Evolutionary conservation across 2,329 filamentous ascomycete genomes (phyloP), one percentile per base, ranked within the genome.

Genomic region (Davidsoniella neocaledoniae): DNA sequence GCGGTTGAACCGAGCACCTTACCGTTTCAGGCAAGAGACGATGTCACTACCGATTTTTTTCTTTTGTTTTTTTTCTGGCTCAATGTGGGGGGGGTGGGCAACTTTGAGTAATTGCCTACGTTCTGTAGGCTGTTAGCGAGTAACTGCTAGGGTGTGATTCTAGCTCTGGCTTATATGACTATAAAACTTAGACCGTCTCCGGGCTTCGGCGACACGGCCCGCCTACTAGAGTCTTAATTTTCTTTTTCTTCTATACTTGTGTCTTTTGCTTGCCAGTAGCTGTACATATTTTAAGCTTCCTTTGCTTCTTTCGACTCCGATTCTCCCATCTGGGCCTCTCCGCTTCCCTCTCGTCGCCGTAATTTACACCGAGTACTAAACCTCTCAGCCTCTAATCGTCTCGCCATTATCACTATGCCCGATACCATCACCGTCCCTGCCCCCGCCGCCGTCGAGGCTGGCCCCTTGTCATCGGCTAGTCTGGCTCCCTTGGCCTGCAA

Each of bases 401-500:
- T 29, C 17, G 26, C 10, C 21, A 23, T 33, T n/a, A 29, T 38
- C 25, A 43, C 29, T 25, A 53, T 53, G 51, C 41, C 51, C 12
- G 47, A 49, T 19, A n/a, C 47, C 29, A 42, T 46, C 40, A 48
- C 3, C 46, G 25, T 16, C 12, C 16, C 16, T 25, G 7, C 25
- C 7, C 33, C 16, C 39, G 23, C 37, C 14, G 17, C 46, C 16
- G 21, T 37, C 26, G 23, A 17, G 21, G 38, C 46, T 12, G 46
- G 23, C n/a, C 46, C 42, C 38, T 25, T 48, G 17, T 48, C 46
- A 14, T 33, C 29, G 8, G 25, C 46, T 12, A 42, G 38, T 19
- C 16, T 48, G 14, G 23, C 48, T 21, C 48, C 48, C 19, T 21
- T 43, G n/a, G 45, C 83, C 60, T 96, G 91, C 77, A 95, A 94